Base-by-base conservation (phyloP, 179 eudicot species). In the Patellifolia procumbens region DNA sequence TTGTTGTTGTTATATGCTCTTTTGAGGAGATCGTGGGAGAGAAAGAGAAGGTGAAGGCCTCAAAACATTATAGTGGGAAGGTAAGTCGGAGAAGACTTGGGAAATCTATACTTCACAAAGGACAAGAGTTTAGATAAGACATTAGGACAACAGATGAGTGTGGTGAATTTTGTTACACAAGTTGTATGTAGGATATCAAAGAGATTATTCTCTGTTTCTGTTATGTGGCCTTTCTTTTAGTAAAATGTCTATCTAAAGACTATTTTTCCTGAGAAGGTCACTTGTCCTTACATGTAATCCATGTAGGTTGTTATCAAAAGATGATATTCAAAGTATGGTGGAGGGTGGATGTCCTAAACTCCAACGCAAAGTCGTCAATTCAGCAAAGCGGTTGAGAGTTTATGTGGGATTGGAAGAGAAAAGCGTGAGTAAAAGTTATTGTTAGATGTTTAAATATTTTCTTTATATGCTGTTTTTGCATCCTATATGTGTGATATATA, bases 381-480 rank as follows among this genome's bases (percentile, higher is more conserved):
- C 99, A 10, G 94, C 93, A 7, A 95, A 95, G 72, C 86, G 97
- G 80, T 80, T 95, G 87, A 87, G 99, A 80, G 89, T 84, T 31
- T 85, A 87, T 84, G 63, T 88, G 69, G 78, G 81, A 49, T 82
- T 92, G 62, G 89, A 89, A 78, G 99, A 95, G 87, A 92, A 88
- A 85, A 86, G 89, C 79, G 99, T 95, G 80, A 86, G 96, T 79
- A 65, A 22, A 4, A 5, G 19, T 28, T 19, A 12, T 63, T 34
- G 29, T 43, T 66, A 13, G 49, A 19, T 29, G 70, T 42, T 49
- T 39, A 26, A n/a, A 66, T 61, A 11, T 58, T 3, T 26, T 32
- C 60, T 16, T 24, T 67, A 2, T 51, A 0, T 53, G 32, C 31
- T 37, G 16, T 42, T 12, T 20, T 73, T 46, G 15, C n/a, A 3